Evolutionary conservation across 2,329 filamentous ascomycete species (phyloP), one percentile per base, ranked within the genome.

Genomic region (Trichoderma arundinaceum): DNA sequence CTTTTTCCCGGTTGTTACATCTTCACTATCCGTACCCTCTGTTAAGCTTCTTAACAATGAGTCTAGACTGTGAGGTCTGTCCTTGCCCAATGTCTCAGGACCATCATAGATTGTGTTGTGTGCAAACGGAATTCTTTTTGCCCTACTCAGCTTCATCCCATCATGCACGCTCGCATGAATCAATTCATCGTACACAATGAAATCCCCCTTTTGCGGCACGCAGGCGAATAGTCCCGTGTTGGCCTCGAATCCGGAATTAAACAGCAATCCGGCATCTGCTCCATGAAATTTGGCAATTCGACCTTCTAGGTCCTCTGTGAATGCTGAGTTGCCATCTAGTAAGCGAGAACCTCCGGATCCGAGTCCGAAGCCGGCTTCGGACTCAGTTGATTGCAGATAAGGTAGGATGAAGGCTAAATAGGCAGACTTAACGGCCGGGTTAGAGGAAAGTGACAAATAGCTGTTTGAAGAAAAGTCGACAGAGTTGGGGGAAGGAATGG

Each of bases 131-230:
- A 85, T 56, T 13, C 69, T 79, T 41, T 71, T 75, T 0, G 87
- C 88, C 1, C 89, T 82, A 7, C 87, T 88, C 19, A 89, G 71
- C 17, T 83, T 82, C 88, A 94, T 92, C 0, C 91, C 92, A 73
- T 94, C 91, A 66, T 92, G 91, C 1, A 89, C 86, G 70, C 90
- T 93, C 0, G 92, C 92, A 70, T 94, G 92, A 13, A 94, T 87
- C 38, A 90, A 80, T 73, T 90, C 90, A 71, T 94, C 92, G 69
- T 91, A 90, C 0, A 95, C 74, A 22, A 95, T 81, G 1, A 84
- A 71, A 73, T 91, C 89, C 0, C 83, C 86, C 0, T 77, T 78
- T 68, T 87, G 87, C 1, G 88, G 86, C 1, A 88, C 78, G 63
- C 83, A 86, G 1, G 82, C 78, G n/a, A 90, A 83, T 1, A 90